A percentile compares a stretch with the other conserved stretches of the same genome.
Evolutionary conservation across 1,284 basidiomycete species (phyloP).

Genomic region (Boletellus deceptivus): DNA sequence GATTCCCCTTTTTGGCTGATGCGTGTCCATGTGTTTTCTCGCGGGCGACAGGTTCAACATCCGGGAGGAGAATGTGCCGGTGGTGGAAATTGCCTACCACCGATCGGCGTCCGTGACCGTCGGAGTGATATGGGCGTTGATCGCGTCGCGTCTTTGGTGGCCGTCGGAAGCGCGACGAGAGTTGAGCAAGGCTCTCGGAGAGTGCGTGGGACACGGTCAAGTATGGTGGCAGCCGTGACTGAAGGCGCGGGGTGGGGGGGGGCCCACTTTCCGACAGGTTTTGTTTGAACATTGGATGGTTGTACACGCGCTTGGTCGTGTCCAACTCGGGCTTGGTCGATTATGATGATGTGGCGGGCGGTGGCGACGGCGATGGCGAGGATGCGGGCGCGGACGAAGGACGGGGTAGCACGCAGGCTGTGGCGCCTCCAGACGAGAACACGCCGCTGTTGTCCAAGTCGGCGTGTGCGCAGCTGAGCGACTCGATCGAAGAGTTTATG

Average conservation of each 20-base stretch:
- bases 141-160: conserved; percentile 93
- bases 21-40: neutral
- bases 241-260: too few species aligned
- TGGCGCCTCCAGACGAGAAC: conserved; percentile 26
- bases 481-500: conserved; percentile 84
- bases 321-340: conserved; percentile 67
- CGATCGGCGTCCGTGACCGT: conserved; percentile 81
- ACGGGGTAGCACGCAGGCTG: neutral
- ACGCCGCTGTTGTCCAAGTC: conserved; percentile 39
- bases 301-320: conserved; percentile 78
- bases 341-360: conserved; percentile 28
- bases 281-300: conserved; percentile 79
- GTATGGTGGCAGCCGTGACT: neutral
- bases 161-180: conserved; percentile 90
- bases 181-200: conserved; percentile 79
- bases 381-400: conserved; percentile 24
- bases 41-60: conserved; percentile 69
- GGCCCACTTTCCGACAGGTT: conserved; percentile 51
- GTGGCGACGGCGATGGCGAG: too few species aligned
- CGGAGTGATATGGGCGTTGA: conserved; percentile 86
- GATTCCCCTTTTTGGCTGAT: neutral
- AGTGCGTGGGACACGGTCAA: conserved; percentile 50
- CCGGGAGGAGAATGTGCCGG: conserved; percentile 67
- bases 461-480: conserved; percentile 45
- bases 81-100: conserved; percentile 71